phyloP scores from a whole-genome alignment of 78 protist genomes.

The Dictyostelium brefeldianum region DNA sequence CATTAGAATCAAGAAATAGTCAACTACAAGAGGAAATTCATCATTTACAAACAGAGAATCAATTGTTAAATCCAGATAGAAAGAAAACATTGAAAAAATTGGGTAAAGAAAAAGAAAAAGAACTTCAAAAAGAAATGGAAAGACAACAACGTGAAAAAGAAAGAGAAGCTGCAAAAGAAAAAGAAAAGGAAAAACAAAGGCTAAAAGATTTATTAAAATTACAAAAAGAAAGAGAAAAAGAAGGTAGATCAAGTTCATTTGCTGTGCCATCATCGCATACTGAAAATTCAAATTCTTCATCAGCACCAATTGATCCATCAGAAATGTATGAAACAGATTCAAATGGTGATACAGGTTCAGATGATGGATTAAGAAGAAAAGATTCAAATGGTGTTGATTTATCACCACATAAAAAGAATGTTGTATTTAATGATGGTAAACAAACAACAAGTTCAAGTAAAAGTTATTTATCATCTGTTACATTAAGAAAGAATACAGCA shows the following conservation, averaged over 20 bases:
- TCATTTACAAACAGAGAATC: slow-evolving; percentile 3
- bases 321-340: slow-evolving; percentile 8
- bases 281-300: neutral
- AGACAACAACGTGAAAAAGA: slow-evolving; percentile 35
- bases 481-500: slow-evolving; percentile 41
- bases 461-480: slow-evolving; percentile 5
- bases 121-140: slow-evolving; percentile 25
- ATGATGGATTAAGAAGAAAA: slow-evolving; percentile 1
- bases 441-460: neutral
- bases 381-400: neutral
- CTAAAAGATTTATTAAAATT: neutral
- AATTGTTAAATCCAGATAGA: slow-evolving; percentile 15
- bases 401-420: slow-evolving; percentile 37
- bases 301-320: neutral
- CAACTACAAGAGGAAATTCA: slow-evolving; percentile 9
- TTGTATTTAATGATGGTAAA: slow-evolving; percentile 10
- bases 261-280: neutral
- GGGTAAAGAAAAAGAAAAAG: slow-evolving; percentile 57
- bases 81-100: slow-evolving; percentile 58
- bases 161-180: slow-evolving; percentile 12
- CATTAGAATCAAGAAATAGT: slow-evolving; percentile 14
- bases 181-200: slow-evolving; percentile 33
- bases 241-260: neutral
- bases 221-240: slow-evolving; percentile 51
- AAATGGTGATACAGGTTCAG: neutral